Percentiles rank a stretch among this genome's conserved stretches.
phyloP scores from a whole-genome alignment of 495 filamentous ascomycete genomes.

The Penicillium bovifimosum region DNA sequence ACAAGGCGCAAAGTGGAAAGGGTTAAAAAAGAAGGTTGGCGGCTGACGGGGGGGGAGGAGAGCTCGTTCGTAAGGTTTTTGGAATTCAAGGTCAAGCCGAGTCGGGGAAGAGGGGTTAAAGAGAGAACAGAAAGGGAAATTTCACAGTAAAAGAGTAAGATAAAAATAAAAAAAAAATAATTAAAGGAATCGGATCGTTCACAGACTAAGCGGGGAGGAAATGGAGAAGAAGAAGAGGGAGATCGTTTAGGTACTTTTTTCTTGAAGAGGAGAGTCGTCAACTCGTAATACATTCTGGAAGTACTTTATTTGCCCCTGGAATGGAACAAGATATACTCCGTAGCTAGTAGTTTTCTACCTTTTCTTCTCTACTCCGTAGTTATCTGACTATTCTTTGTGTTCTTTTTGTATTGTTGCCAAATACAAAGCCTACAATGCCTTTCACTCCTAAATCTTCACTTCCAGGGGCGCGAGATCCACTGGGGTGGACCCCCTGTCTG shows the following conservation, averaged over 20 bases:
- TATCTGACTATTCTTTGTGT: background rate
- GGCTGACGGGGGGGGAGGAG: background rate
- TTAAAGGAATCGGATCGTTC: too few species aligned
- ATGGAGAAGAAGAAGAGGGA: background rate
- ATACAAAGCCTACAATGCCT: conserved; percentile 3
- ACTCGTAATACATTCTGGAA: too few species aligned
- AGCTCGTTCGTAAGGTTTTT: conserved; percentile 3
- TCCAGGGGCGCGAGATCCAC: conserved; percentile 16
- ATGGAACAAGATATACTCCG: background rate
- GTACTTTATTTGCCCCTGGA: background rate
- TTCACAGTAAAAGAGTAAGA: too few species aligned
- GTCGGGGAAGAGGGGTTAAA: background rate
- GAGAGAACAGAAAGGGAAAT: background rate
- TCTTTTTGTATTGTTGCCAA: background rate
- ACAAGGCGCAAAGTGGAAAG: background rate
- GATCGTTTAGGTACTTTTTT: background rate
- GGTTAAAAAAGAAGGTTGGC: conserved; percentile 1
- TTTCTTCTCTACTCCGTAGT: background rate
- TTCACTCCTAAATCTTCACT: background rate
- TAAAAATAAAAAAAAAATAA: background rate
- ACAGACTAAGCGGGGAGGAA: conserved; percentile 18
- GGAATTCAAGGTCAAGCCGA: background rate
- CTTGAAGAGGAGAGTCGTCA: too few species aligned
- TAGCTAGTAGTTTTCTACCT: too few species aligned
- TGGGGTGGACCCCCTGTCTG: conserved; percentile 9